Evolutionary conservation across 2,329 filamentous ascomycete genomes (phyloP).

Genomic region (Neopestalotiopsis sp.): DNA sequence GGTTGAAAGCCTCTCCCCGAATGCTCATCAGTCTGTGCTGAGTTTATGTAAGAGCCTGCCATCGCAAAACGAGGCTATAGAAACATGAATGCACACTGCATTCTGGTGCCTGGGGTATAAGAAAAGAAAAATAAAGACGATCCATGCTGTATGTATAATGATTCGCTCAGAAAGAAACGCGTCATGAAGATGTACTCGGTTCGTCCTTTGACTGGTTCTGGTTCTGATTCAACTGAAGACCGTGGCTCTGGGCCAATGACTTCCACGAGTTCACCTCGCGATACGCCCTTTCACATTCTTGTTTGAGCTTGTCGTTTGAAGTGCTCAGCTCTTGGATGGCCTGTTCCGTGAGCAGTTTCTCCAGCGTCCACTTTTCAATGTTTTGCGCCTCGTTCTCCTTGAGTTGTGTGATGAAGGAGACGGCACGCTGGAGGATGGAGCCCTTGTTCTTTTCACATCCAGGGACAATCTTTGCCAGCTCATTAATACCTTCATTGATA

Average conservation of each 20-base stretch:
- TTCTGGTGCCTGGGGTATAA: slow-evolving; percentile 18
- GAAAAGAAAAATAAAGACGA: slow-evolving; percentile 19
- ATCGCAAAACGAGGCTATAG: background rate
- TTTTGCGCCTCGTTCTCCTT: slow-evolving; percentile 95
- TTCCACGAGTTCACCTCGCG: slow-evolving; percentile 82
- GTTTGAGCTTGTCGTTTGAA: slow-evolving; percentile 86
- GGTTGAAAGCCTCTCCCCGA: background rate
- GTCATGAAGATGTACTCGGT: slow-evolving; percentile 25
- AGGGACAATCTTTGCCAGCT: slow-evolving; percentile 95
- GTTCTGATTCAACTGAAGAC: slow-evolving; percentile 53
- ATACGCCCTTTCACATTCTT: slow-evolving; percentile 79
- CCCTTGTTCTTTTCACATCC: slow-evolving; percentile 99
- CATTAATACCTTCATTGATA: slow-evolving; percentile 98
- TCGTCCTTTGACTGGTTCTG: slow-evolving; percentile 42
- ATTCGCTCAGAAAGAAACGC: slow-evolving; percentile 1
- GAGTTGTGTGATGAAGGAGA: slow-evolving; percentile 91
- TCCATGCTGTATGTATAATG: background rate
- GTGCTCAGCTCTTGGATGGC: slow-evolving; percentile 86
- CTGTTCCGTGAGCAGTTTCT: slow-evolving; percentile 89
- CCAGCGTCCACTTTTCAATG: slow-evolving; percentile 91
- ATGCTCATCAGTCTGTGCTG: background rate
- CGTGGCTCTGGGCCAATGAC: slow-evolving; percentile 66
- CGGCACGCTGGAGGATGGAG: slow-evolving; percentile 90
- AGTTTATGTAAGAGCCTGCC: background rate
- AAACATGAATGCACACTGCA: background rate